Base-by-base conservation (phyloP, 225 moss, liverwort and hornwort genomes). In the Marchantia polymorpha region DNA sequence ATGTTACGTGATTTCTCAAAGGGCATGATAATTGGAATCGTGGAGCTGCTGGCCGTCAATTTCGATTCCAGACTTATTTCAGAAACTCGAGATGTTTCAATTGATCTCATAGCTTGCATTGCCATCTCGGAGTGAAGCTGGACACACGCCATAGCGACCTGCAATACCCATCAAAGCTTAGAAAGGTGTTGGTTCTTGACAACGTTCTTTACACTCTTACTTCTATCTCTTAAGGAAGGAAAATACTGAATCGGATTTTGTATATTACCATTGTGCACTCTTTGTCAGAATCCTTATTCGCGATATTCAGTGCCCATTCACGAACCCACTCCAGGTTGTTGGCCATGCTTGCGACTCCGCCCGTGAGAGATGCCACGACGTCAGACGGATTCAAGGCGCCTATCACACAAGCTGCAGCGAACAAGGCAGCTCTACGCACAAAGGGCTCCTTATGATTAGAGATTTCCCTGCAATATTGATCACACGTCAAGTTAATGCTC, bases 81-180 rank as follows among this genome's bases (percentile, higher is more conserved):
- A 31, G 74, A 26, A 73, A 58, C 66, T 74, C 74, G 67, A 73
- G 79, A 74, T 66, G 89, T 86, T 48, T 86, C 82, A 82, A 93
- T 77, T 46, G 88, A 82, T 53, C 94, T 91, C 83, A 89, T 88
- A 50, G 88, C 94, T 85, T 91, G 88, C 77, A 94, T 84, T n/a
- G 93, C 97, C 94, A 97, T 92, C 82, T 97, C 94, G 31, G 94
- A 91, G 83, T 97, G 94, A 82, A 92, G 86, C 82, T 97, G 91
- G 67, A 97, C 88, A 74, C 97, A 97, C 63, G 88, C 88, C 83
- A 89, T 92, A n/a, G 89, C 97, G 84, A 94, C 82, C 96, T 97
- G 96, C 79, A 87, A 67, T 17, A 82, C 1, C 27, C 15, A 30
- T n/a, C 12, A 9, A 30, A 46, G 19, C 31, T 60, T 50, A 56